phyloP scores from a whole-genome alignment of 129 eudicot genomes.

The Pulicaria dysenterica region DNA sequence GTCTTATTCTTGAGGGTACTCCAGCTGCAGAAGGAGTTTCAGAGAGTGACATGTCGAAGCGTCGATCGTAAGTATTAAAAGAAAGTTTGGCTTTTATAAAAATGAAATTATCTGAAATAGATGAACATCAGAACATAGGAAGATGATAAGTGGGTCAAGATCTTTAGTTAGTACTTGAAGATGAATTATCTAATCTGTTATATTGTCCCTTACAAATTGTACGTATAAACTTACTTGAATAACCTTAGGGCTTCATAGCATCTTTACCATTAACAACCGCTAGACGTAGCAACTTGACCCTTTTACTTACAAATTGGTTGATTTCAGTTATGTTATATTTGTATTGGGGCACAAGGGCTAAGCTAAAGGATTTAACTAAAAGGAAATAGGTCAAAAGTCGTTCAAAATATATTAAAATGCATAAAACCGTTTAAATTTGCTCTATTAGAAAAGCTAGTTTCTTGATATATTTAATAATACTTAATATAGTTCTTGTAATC shows the following conservation, averaged over 20 bases:
- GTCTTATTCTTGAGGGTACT: slow-evolving; percentile 85
- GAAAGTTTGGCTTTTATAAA: background rate
- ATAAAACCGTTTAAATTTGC: too few relatives aligned
- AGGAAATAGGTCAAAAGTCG: too few relatives aligned
- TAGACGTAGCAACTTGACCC: too few relatives aligned
- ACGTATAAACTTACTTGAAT: background rate
- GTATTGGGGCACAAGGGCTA: too few relatives aligned
- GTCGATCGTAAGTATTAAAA: slow-evolving; percentile 66
- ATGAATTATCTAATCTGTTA: background rate
- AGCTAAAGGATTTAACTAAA: too few relatives aligned
- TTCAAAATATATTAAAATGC: too few relatives aligned
- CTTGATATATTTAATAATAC: too few relatives aligned
- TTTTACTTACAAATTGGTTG: too few relatives aligned
- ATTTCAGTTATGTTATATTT: too few relatives aligned
- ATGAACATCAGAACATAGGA: slow-evolving; percentile 18
- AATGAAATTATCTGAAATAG: background rate
- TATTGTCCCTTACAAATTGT: background rate
- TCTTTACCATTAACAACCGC: background rate
- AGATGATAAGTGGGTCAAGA: slow-evolving; percentile 9
- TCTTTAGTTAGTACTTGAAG: background rate
- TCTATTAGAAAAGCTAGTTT: too few relatives aligned
- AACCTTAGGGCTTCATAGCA: background rate
- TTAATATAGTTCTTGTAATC: too few relatives aligned
- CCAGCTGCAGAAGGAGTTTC: slow-evolving; percentile 99
- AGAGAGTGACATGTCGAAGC: slow-evolving; percentile 71